Base-by-base conservation (phyloP, 495 filamentous ascomycete species). In the Neurospora sp. region DNA sequence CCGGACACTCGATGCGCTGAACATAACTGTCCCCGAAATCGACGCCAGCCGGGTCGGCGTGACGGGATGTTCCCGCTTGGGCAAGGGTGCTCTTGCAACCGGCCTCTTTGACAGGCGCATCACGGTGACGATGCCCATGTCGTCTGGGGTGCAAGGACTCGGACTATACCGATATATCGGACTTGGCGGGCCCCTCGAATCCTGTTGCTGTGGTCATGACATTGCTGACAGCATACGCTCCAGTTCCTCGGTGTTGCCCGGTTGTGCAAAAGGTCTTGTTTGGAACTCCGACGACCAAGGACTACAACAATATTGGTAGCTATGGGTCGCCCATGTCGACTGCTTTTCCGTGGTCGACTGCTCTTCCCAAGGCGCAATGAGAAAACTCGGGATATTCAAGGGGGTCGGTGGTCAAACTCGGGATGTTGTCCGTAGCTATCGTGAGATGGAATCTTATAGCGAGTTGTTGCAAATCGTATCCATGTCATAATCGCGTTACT, bases 101-200 rank as follows among this genome's bases (percentile, higher is more conserved):
- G 83, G 85, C 0, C 81, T 88, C 6, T 83, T 88, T 44, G 85
- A 88, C 79, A 78, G 72, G 39, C 83, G 85, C 53, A 87, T 88
- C 77, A 85, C 86, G 6, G 71, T 88, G 10, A 88, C 86, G 41
- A 87, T 87, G 85, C 84, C 85, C 42, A 86, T 87, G 85, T 85
- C 84, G 74, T 83, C 83, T 45, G 85, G 86, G 4, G 82, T 87
- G 9, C 85, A 88, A 74, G 85, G 86, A 5, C 73, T 83, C 9
- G 86, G 85, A 0, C 86, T 85, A 31, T 88, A 88, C 77, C 80
- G 85, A 47, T 86, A 86, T 78, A 82, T 83, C 75, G 82, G 78
- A 39, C 75, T 87, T 16, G 85, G 82, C 78, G 86, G 86, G 14
- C 84, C n/a, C 18, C 16, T 42, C 12, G 39, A 38, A n/a, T 39